A percentile compares a stretch with the other conserved stretches of the same genome.
Evolutionary conservation across 768 basidiomycete genomes (phyloP).

Genomic region (Lactarius indigo): DNA sequence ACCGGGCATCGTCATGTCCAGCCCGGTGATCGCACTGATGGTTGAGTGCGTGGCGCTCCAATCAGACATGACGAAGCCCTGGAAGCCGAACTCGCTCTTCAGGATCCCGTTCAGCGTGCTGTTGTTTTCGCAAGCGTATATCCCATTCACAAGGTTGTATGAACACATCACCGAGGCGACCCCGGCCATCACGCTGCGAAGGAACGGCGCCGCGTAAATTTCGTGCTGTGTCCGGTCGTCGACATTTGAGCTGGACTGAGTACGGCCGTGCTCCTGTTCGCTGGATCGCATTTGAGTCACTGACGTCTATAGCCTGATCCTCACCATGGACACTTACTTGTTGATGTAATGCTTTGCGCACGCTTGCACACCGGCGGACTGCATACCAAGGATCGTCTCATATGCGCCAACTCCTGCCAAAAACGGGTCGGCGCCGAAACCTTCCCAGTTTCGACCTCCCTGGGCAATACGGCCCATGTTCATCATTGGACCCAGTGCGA

Average conservation of each 20-base stretch:
- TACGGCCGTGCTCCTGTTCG: conserved; percentile 66
- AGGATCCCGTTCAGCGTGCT: conserved; percentile 66
- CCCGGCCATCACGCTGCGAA: conserved; percentile 70
- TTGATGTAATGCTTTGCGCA: conserved; percentile 82
- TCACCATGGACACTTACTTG: conserved; percentile 48
- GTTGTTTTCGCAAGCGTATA: conserved; percentile 74
- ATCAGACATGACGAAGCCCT: conserved; percentile 75
- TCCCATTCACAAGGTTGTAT: conserved; percentile 67
- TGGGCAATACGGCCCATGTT: conserved; percentile 80
- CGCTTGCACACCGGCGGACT: conserved; percentile 75
- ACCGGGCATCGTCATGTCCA: conserved; percentile 67
- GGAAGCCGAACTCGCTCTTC: conserved; percentile 73
- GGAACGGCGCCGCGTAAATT: conserved; percentile 66
- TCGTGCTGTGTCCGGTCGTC: conserved; percentile 81
- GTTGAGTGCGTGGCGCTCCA: conserved; percentile 67
- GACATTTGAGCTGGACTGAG: conserved; percentile 56
- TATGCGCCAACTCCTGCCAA: conserved; percentile 73
- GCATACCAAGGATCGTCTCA: conserved; percentile 82
- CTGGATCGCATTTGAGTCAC: conserved; percentile 32
- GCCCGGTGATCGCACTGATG: conserved; percentile 54
- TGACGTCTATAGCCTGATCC: neutral
- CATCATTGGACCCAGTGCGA: conserved; percentile 79
- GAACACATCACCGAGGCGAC: conserved; percentile 74
- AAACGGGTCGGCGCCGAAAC: conserved; percentile 91
- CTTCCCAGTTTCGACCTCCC: conserved; percentile 92